Percentiles rank a stretch among this genome's conserved stretches.
These are phyloP conservation scores for Brettanomyces bruxellensis DNA, from an alignment of 805 yeast genomes.

Conservation along the genomic window DNA sequence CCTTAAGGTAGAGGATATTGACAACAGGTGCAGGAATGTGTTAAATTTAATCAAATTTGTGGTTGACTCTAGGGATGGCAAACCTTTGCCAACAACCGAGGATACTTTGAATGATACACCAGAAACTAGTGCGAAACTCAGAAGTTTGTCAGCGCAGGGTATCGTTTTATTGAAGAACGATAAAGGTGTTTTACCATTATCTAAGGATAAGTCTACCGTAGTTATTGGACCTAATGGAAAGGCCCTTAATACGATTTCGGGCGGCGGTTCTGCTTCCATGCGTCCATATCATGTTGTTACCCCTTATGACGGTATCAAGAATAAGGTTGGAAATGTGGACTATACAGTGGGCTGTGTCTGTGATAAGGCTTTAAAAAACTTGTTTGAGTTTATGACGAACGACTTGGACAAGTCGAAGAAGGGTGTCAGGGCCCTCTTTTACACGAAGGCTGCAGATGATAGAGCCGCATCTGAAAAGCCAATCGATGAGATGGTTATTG, in stretches of 20 bases:
- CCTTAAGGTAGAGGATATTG: conserved; percentile 25
- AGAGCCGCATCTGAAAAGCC: conserved; percentile 12
- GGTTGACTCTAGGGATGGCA: conserved; percentile 24
- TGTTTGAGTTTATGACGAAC: conserved; percentile 5
- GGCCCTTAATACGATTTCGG: conserved; percentile 32
- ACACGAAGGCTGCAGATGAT: conserved; percentile 18
- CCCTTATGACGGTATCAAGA: conserved; percentile 10
- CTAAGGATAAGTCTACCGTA: conserved; percentile 31
- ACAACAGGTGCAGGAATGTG: conserved; percentile 40
- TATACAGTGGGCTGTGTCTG: conserved; percentile 29
- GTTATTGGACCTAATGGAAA: conserved; percentile 56
- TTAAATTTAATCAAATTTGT: conserved; percentile 38
- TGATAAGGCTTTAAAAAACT: conserved; percentile 9
- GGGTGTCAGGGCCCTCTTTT: conserved; percentile 23
- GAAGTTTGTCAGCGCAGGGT: conserved; percentile 40
- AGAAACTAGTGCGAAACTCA: conserved; percentile 33
- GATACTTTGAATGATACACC: conserved; percentile 32
- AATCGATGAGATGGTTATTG: conserved; percentile 20
- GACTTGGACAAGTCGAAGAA: conserved; percentile 8
- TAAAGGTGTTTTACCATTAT: conserved; percentile 35
- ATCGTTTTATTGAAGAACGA: conserved; percentile 53
- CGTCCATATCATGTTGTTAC: conserved; percentile 15
- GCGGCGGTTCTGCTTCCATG: conserved; percentile 54
- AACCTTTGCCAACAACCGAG: conserved; percentile 33
- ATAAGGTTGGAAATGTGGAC: conserved; percentile 14